Conservation (phyloP, 345 rosid genomes). For the Raphanus raphanistrum region DNA sequence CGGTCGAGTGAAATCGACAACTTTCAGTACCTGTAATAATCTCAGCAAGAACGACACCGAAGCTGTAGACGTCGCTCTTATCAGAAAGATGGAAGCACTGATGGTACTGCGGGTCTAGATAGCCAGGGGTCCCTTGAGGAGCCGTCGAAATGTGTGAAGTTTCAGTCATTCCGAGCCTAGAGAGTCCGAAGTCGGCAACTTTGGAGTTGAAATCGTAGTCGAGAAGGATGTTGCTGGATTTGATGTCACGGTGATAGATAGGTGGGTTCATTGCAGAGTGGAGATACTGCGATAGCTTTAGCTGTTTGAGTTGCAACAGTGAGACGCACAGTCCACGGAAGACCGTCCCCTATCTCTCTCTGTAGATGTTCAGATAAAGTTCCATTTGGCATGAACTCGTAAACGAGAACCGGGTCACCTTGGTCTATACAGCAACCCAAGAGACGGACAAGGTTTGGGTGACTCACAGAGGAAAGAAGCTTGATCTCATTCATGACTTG, state of each 20-base stretch:
- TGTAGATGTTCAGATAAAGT: conserved; percentile 83
- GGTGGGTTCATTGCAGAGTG: conserved; percentile 89
- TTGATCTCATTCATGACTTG: conserved; percentile 96
- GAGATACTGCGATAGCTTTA: conserved; percentile 79
- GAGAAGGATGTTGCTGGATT: conserved; percentile 86
- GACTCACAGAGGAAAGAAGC: conserved; percentile 91
- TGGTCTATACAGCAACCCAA: conserved; percentile 89
- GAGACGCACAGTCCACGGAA: conserved; percentile 81
- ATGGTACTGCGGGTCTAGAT: conserved; percentile 83
- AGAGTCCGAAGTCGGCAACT: conserved; percentile 97
- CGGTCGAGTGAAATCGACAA: conserved; percentile 82
- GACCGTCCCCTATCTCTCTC: conserved; percentile 69
- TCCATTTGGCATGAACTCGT: conserved; percentile 91
- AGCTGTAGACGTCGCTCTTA: conserved; percentile 87
- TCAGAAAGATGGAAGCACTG: conserved; percentile 78
- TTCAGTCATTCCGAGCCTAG: conserved; percentile 80
- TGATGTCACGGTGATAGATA: conserved; percentile 87
- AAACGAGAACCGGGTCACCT: conserved; percentile 85
- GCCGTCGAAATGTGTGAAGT: conserved; percentile 86
- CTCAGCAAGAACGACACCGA: conserved; percentile 93
- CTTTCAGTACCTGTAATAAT: conserved; percentile 87
- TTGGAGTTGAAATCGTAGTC: conserved; percentile 73
- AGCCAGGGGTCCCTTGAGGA: conserved; percentile 92
- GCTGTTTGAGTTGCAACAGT: conserved; percentile 90
- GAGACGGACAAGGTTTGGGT: conserved; percentile 87